phyloP scores from a whole-genome alignment of 148 eudicot genomes.

The Arbutus unedo region DNA sequence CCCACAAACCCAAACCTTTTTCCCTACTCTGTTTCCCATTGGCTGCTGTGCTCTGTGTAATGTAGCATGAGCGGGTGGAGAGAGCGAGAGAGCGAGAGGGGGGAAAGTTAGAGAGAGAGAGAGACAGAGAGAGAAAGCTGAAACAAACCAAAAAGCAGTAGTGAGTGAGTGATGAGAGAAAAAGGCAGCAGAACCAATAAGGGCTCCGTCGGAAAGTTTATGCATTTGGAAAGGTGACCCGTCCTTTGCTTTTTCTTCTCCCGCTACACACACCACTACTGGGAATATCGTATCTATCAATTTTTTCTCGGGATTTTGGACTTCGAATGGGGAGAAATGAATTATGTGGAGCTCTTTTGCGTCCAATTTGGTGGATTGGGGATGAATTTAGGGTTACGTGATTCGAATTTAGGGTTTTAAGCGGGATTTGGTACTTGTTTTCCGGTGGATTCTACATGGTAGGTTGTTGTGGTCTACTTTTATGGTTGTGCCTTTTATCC shows the following conservation, averaged over 20 bases:
- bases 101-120: conserved; percentile 27
- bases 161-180: conserved; percentile 15
- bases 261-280: background rate
- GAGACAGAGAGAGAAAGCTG: conserved; percentile 8
- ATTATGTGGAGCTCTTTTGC: background rate
- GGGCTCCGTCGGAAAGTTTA: conserved; percentile 27
- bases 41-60: conserved; percentile 21
- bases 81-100: conserved; percentile 1
- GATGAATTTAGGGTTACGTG: background rate
- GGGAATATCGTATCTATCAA: background rate
- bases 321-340: background rate
- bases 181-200: conserved; percentile 22
- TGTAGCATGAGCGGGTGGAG: conserved; percentile 4
- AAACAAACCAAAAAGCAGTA: conserved; percentile 13
- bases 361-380: conserved; percentile 11
- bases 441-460: background rate
- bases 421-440: background rate
- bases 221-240: conserved; percentile 38
- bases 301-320: background rate
- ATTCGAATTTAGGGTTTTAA: background rate
- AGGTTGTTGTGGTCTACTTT: background rate
- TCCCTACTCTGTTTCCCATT: conserved; percentile 25
- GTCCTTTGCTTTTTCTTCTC: conserved; percentile 5
- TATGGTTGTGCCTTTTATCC: background rate
- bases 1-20: conserved; percentile 19